Base-by-base conservation (phyloP, 2,329 filamentous ascomycete species). In the Calonectria pteridis region DNA sequence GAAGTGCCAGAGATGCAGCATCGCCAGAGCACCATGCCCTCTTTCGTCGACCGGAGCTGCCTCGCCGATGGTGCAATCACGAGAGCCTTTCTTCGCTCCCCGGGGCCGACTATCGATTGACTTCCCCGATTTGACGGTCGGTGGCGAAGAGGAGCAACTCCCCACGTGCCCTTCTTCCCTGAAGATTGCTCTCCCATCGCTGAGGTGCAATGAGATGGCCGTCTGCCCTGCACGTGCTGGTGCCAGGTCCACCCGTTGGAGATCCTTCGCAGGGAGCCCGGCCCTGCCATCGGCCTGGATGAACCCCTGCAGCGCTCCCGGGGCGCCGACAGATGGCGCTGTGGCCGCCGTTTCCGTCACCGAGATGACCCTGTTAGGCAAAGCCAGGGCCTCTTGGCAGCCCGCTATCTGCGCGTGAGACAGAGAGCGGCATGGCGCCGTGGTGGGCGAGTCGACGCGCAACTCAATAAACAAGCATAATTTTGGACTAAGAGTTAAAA, bases 341-440 rank as follows among this genome's bases (percentile, higher is more conserved):
- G 29, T 28, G 26, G 37, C 43, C 67, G 67, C 72, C 67, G 59
- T 71, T 79, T 77, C 37, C 51, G 77, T 77, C 76, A 79, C 78
- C 78, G 78, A 79, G 51, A 29, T 28, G 26, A 18, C 71, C 59
- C 64, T 10, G 58, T 50, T 53, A 4, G 55, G 71, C 18, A 62
- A 62, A 53, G 28, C 13, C 20, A 26, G 53, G 69, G 23, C 37
- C 9, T 29, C 65, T 58, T 58, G 66, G 37, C 66, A 68, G 40
- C 43, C 49, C 29, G 53, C 28, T 63, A 49, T 58, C 69, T 51
- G 64, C 69, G 43, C 40, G 31, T 33, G 11, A 55, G 31, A 28
- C 33, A n/a, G 55, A 18, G 9, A 49, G 26, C 46, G 58, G 23
- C 29, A 55, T 20, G 55, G 46, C 31, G 46, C 49, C 3, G 18